Base-by-base conservation (phyloP, 1,284 basidiomycete species). In the Peniophora sp. region DNA sequence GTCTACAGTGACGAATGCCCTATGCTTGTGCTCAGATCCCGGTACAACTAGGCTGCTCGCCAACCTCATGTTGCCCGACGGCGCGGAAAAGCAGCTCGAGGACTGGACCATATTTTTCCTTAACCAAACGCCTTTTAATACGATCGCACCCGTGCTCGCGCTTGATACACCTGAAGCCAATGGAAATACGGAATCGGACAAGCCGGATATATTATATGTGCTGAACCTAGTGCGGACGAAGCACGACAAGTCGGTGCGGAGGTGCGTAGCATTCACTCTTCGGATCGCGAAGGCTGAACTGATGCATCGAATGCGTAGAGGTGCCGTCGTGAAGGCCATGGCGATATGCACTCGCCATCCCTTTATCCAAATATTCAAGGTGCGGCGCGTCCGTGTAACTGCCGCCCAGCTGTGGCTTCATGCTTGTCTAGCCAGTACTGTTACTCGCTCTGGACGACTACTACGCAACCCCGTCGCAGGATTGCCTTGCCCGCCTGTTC, bases 21-120 rank as follows among this genome's bases (percentile, higher is more conserved):
- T n/a, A n/a, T n/a, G n/a, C 20, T 16, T 41, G 52, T 46, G 22
- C 20, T 38, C 22, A 20, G 11, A 32, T 16, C 24, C 36, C 44
- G 47, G 55, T 58, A n/a, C 23, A 23, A 43, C 20, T 59, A 97
- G 94, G 56, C 80, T 93, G 22, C 77, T 99, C 2, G 97, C 96
- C 1, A 96, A 97, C 70, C 81, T 97, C 55, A 99, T 99, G 96
- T 77, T 99, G 16, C 96, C 96, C 1, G 96, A 99, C 66, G 97
- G 97, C 12, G 94, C 94, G 12, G 97, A 99, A 67, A 82, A 89
- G 48, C 87, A 96, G 56, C 72, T 87, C 16, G 92, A 97, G 66
- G 96, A 99, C 67, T 99, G 95, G 96, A 99, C 96, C 3, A 84
- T 97, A 51, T 98, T 99, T 76, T 97, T 97, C 66, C 80, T 98